phyloP scores from a whole-genome alignment of 2,329 filamentous ascomycete species.

The Pseudonectria foliicola region DNA sequence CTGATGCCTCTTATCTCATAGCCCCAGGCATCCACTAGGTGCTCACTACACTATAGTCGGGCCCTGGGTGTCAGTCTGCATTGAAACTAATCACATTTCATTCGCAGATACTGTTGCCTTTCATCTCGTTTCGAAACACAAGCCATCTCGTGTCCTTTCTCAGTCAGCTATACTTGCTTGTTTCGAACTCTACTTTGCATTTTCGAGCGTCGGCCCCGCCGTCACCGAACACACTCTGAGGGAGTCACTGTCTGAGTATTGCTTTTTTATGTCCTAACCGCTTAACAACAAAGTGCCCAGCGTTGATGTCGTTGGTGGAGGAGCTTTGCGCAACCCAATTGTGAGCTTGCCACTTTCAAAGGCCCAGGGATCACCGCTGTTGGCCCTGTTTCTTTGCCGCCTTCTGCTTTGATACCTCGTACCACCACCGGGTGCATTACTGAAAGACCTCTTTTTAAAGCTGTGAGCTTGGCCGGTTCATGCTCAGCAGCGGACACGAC shows the following conservation, averaged over 20 bases:
- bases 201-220: no score
- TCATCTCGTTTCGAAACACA: no score
- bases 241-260: neutral
- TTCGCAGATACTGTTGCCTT: no score
- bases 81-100: no score
- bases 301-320: constrained; percentile 5
- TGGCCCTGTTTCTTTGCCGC: neutral
- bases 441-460: neutral
- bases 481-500: constrained; percentile 1
- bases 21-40: no score
- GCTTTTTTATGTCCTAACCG: constrained; percentile 8
- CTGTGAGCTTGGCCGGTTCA: neutral
- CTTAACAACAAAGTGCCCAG: constrained; percentile 3
- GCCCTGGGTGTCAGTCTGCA: no score
- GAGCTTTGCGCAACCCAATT: constrained; percentile 3
- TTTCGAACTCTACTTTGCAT: no score
- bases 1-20: no score
- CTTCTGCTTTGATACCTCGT: neutral
- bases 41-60: no score
- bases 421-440: neutral
- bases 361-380: constrained; percentile 13
- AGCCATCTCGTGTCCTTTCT: no score
- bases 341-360: constrained; percentile 4
- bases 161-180: no score
- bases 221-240: no score